A percentile compares a stretch with the other conserved stretches of the same genome.
These are phyloP conservation scores for Nemophila menziesii DNA, from an alignment of 257 asterid species.

Conservation along the genomic window DNA sequence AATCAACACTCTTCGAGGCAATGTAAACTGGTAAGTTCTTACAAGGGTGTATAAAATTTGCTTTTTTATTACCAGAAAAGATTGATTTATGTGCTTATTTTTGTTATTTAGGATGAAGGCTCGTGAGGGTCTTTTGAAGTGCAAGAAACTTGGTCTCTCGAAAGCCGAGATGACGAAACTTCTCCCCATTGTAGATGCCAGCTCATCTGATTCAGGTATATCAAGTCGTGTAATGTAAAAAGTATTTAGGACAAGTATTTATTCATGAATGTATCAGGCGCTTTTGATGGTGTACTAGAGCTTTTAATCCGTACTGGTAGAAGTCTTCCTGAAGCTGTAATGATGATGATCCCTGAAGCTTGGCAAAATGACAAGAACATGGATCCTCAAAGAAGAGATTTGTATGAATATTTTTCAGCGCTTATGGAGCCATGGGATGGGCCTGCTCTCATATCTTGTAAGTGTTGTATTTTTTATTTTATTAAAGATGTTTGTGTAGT, in stretches of 20 bases:
- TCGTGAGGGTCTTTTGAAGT: conserved; percentile 95
- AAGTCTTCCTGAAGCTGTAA: conserved; percentile 96
- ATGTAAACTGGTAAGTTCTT: conserved; percentile 68
- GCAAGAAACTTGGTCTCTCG: conserved; percentile 89
- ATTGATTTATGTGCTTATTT: background rate
- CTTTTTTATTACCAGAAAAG: background rate
- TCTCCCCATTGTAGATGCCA: conserved; percentile 95
- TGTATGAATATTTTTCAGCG: conserved; percentile 95
- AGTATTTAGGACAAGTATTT: background rate
- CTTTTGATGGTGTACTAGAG: conserved; percentile 99
- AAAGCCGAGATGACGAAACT: conserved; percentile 86
- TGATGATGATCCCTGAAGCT: conserved; percentile 99
- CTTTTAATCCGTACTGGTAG: conserved; percentile 95
- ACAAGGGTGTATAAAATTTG: background rate
- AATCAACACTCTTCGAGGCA: conserved; percentile 94
- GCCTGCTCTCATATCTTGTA: conserved; percentile 98
- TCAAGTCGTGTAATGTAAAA: background rate
- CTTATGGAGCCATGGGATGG: conserved; percentile 99
- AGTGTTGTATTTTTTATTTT: conserved; percentile 8
- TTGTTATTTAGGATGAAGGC: conserved; percentile 76
- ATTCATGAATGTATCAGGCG: conserved; percentile 35
- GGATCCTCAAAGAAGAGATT: conserved; percentile 75
- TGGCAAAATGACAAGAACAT: conserved; percentile 98
- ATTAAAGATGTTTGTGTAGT: background rate
- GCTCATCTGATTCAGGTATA: conserved; percentile 97